Evolutionary conservation across 257 asterid genomes (phyloP).

Genomic region (Solanum verrucosum): DNA sequence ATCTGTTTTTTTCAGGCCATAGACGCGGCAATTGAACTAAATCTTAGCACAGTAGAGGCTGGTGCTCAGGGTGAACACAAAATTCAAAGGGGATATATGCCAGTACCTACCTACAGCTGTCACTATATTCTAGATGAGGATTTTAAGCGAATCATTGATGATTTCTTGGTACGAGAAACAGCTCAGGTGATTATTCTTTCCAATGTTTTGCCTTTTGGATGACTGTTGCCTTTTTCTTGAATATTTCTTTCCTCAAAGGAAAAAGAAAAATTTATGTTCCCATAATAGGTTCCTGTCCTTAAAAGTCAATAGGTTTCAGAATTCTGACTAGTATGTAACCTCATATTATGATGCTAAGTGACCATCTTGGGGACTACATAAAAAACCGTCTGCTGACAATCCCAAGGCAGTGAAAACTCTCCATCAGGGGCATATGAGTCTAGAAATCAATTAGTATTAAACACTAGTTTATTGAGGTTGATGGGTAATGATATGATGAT

Average conservation of each 20-base stretch:
- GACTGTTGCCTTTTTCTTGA: not conserved
- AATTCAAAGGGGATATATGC: conserved; percentile 93
- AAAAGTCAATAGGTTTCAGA: not conserved
- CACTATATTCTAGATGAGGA: conserved; percentile 73
- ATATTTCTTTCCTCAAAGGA: not conserved
- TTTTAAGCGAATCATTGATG: conserved; percentile 55
- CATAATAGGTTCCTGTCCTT: not conserved
- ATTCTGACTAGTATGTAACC: not conserved
- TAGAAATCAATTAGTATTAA: not conserved
- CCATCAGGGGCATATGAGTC: not conserved
- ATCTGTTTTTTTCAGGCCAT: conserved; percentile 53
- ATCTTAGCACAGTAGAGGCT: conserved; percentile 82
- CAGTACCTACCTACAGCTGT: conserved; percentile 75
- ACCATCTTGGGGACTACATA: not conserved
- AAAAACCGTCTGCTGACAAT: not conserved
- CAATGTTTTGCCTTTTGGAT: not conserved
- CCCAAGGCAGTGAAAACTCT: not conserved
- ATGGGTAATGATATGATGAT: not conserved
- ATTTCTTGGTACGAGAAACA: conserved; percentile 74
- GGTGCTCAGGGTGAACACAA: conserved; percentile 99
- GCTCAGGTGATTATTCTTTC: conserved; percentile 47
- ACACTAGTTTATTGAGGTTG: not conserved
- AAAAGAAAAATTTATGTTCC: not conserved
- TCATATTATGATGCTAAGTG: not conserved
- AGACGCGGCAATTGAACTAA: conserved; percentile 90